Conservation (phyloP, 179 eudicot species). For the Pouteria campechiana region DNA sequence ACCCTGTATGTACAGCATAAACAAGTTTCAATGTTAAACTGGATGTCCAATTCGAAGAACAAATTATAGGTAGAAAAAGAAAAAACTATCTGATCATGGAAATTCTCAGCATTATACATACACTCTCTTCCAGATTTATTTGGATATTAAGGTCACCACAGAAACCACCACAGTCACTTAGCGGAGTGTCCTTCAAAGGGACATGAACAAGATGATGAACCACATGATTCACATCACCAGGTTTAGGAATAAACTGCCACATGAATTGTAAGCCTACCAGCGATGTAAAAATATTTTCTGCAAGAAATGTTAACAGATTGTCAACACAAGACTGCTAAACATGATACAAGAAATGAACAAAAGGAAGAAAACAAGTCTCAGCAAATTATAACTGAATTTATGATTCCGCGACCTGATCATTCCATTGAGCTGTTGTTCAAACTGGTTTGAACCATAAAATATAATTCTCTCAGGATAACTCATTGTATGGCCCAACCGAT, state of each 20-base stretch:
- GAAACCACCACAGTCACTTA: conserved; percentile 80
- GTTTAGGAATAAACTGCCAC: conserved; percentile 78
- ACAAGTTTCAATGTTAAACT: neutral
- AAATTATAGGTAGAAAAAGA: too few species aligned
- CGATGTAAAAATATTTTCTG: conserved; percentile 92
- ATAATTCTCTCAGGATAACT: too few species aligned
- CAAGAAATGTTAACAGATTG: conserved; percentile 9
- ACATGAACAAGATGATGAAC: conserved; percentile 77
- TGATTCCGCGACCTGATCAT: too few species aligned
- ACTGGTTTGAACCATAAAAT: too few species aligned
- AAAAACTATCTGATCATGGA: conserved; percentile 1
- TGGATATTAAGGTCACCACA: conserved; percentile 88
- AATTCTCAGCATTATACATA: conserved; percentile 21
- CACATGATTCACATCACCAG: conserved; percentile 39
- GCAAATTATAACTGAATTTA: too few species aligned
- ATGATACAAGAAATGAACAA: too few species aligned
- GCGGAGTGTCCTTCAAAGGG: conserved; percentile 78
- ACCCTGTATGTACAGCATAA: conserved; percentile 30
- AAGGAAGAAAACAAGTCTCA: too few species aligned
- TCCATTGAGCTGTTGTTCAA: too few species aligned
- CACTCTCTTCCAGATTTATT: conserved; percentile 68
- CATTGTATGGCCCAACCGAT: too few species aligned
- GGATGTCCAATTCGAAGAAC: too few species aligned
- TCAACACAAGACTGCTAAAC: too few species aligned
- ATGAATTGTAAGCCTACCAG: conserved; percentile 79